These are phyloP conservation scores for Cynanchum wilfordii DNA, from an alignment of 257 asterid genomes.

Conservation along the genomic window DNA sequence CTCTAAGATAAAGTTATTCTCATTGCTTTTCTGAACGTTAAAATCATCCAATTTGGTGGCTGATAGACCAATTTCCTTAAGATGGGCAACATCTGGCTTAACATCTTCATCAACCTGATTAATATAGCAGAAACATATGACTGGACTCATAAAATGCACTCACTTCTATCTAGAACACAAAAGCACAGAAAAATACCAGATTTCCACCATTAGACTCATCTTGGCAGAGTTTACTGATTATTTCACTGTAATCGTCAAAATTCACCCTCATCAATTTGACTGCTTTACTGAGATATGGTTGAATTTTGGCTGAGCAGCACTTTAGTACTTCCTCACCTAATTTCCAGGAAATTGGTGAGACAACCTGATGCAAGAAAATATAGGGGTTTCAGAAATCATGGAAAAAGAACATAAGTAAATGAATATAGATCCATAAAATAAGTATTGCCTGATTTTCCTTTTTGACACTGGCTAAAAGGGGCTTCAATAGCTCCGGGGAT, in stretches of 20 bases:
- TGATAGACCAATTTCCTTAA: slow-evolving; percentile 12
- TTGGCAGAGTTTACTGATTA: slow-evolving; percentile 29
- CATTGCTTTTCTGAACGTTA: slow-evolving; percentile 17
- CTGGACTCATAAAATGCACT: neutral
- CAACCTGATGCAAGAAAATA: slow-evolving; percentile 22
- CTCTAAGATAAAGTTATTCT: slow-evolving; percentile 9
- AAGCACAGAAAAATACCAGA: slow-evolving; percentile 19
- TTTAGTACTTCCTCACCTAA: slow-evolving; percentile 30
- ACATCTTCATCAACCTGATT: slow-evolving; percentile 20
- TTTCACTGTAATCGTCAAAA: slow-evolving; percentile 18
- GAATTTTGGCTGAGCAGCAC: slow-evolving; percentile 27
- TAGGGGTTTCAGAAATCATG: slow-evolving; percentile 3
- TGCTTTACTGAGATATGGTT: slow-evolving; percentile 30
- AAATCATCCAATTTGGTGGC: slow-evolving; percentile 8
- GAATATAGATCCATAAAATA: slow-evolving; percentile 4
- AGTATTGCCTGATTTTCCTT: slow-evolving; percentile 31
- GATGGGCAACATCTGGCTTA: slow-evolving; percentile 1
- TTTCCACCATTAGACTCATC: slow-evolving; percentile 17
- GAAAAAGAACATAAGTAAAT: neutral
- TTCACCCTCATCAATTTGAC: slow-evolving; percentile 21
- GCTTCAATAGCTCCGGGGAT: slow-evolving; percentile 26
- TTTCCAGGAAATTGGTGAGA: slow-evolving; percentile 27
- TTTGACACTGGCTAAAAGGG: slow-evolving; percentile 31
- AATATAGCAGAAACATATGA: neutral
- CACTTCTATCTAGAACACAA: neutral